Percentiles rank a stretch among this genome's conserved stretches.
Evolutionary conservation across 2,329 filamentous ascomycete genomes (phyloP).

Genomic region (Cladophialophora carrionii): DNA sequence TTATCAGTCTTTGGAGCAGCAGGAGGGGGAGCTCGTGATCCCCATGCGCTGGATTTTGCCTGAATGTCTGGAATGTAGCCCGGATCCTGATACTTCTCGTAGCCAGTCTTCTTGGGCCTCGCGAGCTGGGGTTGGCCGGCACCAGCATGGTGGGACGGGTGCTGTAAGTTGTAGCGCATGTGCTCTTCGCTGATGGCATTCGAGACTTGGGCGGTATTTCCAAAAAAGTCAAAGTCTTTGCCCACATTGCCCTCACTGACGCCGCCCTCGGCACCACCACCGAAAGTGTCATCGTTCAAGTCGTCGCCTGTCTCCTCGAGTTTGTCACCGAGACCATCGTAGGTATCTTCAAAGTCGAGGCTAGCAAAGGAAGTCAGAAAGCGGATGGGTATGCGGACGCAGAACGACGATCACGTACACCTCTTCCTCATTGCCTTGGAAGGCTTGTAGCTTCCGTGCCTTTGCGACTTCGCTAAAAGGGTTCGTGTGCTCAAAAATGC

Average conservation of each 20-base stretch:
- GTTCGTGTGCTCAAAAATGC: slow-evolving; percentile 78
- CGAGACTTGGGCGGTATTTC: slow-evolving; percentile 83
- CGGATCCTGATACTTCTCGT: slow-evolving; percentile 85
- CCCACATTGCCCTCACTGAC: slow-evolving; percentile 63
- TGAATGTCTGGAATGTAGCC: slow-evolving; percentile 87
- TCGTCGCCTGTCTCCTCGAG: slow-evolving; percentile 90
- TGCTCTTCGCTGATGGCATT: slow-evolving; percentile 90
- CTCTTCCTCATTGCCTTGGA: slow-evolving; percentile 61
- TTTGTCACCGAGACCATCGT: slow-evolving; percentile 88
- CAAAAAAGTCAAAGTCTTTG: slow-evolving; percentile 97
- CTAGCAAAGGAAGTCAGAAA: slow-evolving; percentile 52
- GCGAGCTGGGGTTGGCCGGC: slow-evolving; percentile 50
- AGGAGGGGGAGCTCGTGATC: slow-evolving; percentile 60
- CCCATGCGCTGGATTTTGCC: slow-evolving; percentile 91
- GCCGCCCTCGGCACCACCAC: slow-evolving; percentile 53
- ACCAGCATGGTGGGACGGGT: slow-evolving; percentile 48
- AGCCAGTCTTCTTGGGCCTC: slow-evolving; percentile 75
- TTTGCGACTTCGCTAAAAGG: slow-evolving; percentile 82
- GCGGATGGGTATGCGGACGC: background rate
- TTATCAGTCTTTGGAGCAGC: slow-evolving; percentile 41
- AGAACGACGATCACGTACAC: slow-evolving; percentile 47
- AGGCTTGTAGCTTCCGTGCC: slow-evolving; percentile 50
- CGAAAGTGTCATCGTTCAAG: slow-evolving; percentile 97
- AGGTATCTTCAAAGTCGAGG: slow-evolving; percentile 93
- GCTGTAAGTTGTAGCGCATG: slow-evolving; percentile 75